Evolutionary conservation across 768 basidiomycete genomes (phyloP), one percentile per base, ranked within the genome.

Genomic region (Collybia nuda): DNA sequence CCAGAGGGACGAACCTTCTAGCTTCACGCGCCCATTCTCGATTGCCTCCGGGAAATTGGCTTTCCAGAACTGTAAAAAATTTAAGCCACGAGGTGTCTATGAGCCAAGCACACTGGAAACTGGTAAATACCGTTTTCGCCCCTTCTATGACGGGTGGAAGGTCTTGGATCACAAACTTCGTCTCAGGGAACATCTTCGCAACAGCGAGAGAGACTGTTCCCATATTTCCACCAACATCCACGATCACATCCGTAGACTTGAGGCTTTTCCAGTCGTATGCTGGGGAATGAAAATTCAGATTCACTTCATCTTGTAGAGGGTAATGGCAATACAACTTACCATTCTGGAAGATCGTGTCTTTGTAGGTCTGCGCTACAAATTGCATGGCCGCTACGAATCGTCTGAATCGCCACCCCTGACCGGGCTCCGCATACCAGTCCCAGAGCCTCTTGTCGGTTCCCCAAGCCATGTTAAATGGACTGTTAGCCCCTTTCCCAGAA

Each of bases 161-260:
- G 55, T 73, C 74, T 53, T 76, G 72, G 14, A 73, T 61, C 26
- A 72, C 53, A 38, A 65, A 68, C 15, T 60, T 58, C 14, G 72
- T 52, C 22, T 70, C 58, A 7, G 67, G 65, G 52, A 61, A 65
- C 2, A 53, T 59, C 41, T 67, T 64, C 2, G 60, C 53, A 17
- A 74, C 37, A 9, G 54, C 54, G 14, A 72, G 52, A 0, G 66
- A 62, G 6, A 63, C 56, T 7, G 62, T 58, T 1, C 73, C 73
- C 15, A 67, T 50, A 35, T 67, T 64, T 11, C 72, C 72, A 6
- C 73, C 74, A 5, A 75, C 67, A 29, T 70, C 68, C 3, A 70
- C 68, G 15, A 68, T 45, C 17, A 60, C 43, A 15, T 54, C 53
- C 6, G 52, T 59, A 0, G 53, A 41, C 1, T 57, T 52, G 11